Evolutionary conservation across 352 stramenopile species (phyloP), one percentile per base, ranked within the genome.

Genomic region (Phytophthora melonis): DNA sequence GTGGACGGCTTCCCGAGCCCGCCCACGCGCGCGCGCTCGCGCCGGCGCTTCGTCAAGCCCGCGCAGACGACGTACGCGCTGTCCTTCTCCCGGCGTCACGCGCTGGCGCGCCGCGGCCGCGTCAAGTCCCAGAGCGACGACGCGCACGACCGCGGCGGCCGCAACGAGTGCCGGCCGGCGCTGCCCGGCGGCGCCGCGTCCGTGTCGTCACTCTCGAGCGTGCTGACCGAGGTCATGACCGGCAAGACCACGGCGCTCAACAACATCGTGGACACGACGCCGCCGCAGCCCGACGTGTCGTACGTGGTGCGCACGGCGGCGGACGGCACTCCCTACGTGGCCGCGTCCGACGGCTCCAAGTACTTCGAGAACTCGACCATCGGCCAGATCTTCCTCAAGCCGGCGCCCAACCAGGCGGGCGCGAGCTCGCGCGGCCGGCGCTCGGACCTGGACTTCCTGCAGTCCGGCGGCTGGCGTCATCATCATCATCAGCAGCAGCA

Each of bases 201-300:
- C 5, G 78, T 87, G n/a, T 90, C 82, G 13, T 90, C 82, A 10
- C 78, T 90, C 41, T 88, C 82, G 2, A 82, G 72, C 30, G 82
- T 83, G 18, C 52, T 90, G 7, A 82, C 76, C 5, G 78, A 90
- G 58, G 78, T 90, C 0, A 83, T 90, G 67, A 77, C 70, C 14
- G 80, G 74, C 32, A 72, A 78, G 56, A 81, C 78, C 5, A 70
- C 70, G 43, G 78, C 80, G 5, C 64, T 87, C 10, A 79, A 81
- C 52, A 87, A 76, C 47, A 79, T 81, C 30, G 63, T 79, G 36
- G 80, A 88, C 60, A 84, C 78, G 10, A 83, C 82, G 19, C 70
- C 67, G n/a, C 76, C 71, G 9, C 58, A 74, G 30, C 36, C 58
- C 5, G 77, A 79, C 19, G 75, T 79, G 25, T 79, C 71, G 50